Conservation (phyloP, 495 filamentous ascomycete species). For the Daldinia grandis region DNA sequence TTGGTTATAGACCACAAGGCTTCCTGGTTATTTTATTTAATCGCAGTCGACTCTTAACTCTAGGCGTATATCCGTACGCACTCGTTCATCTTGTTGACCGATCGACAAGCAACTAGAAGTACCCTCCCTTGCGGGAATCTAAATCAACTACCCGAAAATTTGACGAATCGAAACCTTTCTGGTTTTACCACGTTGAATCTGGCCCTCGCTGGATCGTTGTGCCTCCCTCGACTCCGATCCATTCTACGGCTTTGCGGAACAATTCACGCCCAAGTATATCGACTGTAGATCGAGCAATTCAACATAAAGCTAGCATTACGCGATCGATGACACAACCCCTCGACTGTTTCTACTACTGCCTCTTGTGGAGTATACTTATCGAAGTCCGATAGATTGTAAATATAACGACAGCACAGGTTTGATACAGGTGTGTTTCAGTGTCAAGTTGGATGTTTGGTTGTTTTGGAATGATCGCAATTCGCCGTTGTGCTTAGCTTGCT, state of each 20-base stretch:
- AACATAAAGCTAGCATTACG: not conserved
- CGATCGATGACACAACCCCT: constrained; percentile 9
- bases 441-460: not conserved
- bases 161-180: constrained; percentile 26
- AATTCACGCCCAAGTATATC: constrained; percentile 11
- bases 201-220: constrained; percentile 39
- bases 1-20: constrained; percentile 4
- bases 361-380: constrained; percentile 11
- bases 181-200: constrained; percentile 34
- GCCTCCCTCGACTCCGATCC: constrained; percentile 32
- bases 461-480: constrained; percentile 32
- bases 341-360: not conserved
- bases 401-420: not conserved
- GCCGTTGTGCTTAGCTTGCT: constrained; percentile 15
- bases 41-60: constrained; percentile 12
- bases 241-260: constrained; percentile 7
- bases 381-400: constrained; percentile 6
- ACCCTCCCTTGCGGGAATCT: constrained; percentile 33
- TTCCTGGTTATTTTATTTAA: not conserved
- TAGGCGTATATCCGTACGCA: not conserved
- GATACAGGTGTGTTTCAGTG: constrained; percentile 3
- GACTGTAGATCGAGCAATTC: constrained; percentile 8
- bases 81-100: constrained; percentile 4
- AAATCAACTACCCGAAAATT: constrained; percentile 25
- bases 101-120: not conserved